Evolutionary conservation across 2,329 filamentous ascomycete species (phyloP), one percentile per base, ranked within the genome.

Genomic region (Endothia cerciana): DNA sequence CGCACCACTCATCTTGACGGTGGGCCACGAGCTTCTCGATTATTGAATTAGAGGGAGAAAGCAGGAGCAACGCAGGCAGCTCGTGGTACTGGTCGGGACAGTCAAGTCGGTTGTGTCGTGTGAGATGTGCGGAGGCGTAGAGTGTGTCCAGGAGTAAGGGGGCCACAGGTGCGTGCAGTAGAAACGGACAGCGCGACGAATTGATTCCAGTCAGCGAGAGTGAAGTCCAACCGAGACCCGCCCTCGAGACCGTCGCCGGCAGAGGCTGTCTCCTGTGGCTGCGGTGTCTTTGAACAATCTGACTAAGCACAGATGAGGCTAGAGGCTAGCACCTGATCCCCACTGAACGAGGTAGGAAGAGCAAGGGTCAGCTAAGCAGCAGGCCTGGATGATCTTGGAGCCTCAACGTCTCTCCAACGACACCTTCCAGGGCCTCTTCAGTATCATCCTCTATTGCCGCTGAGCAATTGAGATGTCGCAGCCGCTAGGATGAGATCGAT

Each of bases 1-100:
- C 76, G 79, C 84, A 38, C 36, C 66, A 78, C 82, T 85, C 87
- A 89, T 89, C 65, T 77, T 87, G 81, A 72, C 72, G 69, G 70
- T 45, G 60, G 64, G 61, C 40, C 49, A 38, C 49, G 51, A 22
- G 61, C 41, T n/a, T 30, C 28, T 11, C 10, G 17, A 6, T n/a
- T 38, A 17, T n/a, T 11, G 47, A 15, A 25, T 58, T 47, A 19
- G 41, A 36, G 19, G 40, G n/a, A 55, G 41, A 22, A 15, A 25
- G 30, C n/a, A 33, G 36, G 38, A 45, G 38, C 25, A 17, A 40
- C 33, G 53, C 28, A 30, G 25, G 40, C 55, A 33, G 40, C 40
- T 47, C 51, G 53, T 25, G 10, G 28, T 30, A 1, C 10, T 38
- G 8, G 10, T 49, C 22, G 25, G 40, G n/a, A 7, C 25, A 22